Evolutionary conservation across 768 basidiomycete species (phyloP).

Genomic region (Pholiota molesta): DNA sequence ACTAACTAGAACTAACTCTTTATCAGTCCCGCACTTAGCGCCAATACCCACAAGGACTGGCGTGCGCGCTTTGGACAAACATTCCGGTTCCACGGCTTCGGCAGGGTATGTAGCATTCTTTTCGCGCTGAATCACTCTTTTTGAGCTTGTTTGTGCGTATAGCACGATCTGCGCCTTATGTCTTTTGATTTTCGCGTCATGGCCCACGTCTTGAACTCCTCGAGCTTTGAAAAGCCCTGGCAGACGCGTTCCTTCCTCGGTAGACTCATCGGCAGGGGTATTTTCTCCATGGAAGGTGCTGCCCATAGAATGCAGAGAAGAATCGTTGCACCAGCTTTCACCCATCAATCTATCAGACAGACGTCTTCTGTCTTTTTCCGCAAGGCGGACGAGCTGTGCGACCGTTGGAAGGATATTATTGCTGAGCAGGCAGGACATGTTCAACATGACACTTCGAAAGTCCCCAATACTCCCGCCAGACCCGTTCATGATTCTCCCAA

Average conservation of each 20-base stretch:
- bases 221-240: constrained; percentile 59
- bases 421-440: constrained; percentile 8
- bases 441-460: constrained; percentile 1
- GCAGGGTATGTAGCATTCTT: constrained; percentile 38
- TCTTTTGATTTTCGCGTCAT: constrained; percentile 53
- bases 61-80: constrained; percentile 49
- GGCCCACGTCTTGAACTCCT: constrained; percentile 49
- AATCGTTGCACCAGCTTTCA: constrained; percentile 55
- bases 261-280: constrained; percentile 53
- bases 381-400: constrained; percentile 53
- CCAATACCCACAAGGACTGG: constrained; percentile 46
- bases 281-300: constrained; percentile 55
- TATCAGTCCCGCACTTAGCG: constrained; percentile 45
- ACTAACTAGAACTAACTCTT: background rate
- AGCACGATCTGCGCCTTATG: constrained; percentile 59
- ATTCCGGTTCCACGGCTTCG: constrained; percentile 58
- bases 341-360: constrained; percentile 43
- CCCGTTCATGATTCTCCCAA: constrained; percentile 8
- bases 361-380: constrained; percentile 51
- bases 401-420: constrained; percentile 43
- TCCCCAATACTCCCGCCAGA: background rate
- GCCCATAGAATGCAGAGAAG: constrained; percentile 51
- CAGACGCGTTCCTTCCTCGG: constrained; percentile 52
- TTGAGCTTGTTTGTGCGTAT: background rate
- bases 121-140: background rate